Evolutionary conservation across 2,329 filamentous ascomycete species (phyloP).

Genomic region (Cercospora sp.): DNA sequence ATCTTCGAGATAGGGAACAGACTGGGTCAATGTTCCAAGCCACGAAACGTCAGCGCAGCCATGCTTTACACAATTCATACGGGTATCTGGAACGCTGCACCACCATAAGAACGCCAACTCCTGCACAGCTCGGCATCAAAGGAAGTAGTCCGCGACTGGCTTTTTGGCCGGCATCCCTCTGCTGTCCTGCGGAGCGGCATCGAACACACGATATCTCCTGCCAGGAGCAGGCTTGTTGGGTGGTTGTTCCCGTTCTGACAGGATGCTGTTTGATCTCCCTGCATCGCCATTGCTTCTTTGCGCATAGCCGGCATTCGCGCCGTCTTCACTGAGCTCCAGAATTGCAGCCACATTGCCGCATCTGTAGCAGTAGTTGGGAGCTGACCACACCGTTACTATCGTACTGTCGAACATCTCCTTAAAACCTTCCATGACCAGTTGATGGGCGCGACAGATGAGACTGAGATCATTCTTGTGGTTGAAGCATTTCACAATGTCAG

Average conservation of each 20-base stretch:
- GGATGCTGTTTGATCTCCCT: conserved; percentile 48
- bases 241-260: conserved; percentile 47
- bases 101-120: conserved; percentile 5
- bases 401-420: conserved; percentile 98
- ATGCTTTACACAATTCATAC: conserved; percentile 16
- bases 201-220: conserved; percentile 89
- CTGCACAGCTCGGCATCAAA: conserved; percentile 47
- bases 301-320: conserved; percentile 52
- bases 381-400: conserved; percentile 89
- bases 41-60: neutral
- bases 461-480: conserved; percentile 92
- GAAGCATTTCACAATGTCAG: conserved; percentile 93
- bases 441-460: conserved; percentile 89
- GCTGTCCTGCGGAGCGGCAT: conserved; percentile 92
- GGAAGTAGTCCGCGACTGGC: conserved; percentile 94
- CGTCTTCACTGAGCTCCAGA: conserved; percentile 86
- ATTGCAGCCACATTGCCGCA: conserved; percentile 75
- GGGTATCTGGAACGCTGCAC: conserved; percentile 24
- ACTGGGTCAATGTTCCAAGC: neutral
- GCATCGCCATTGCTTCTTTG: conserved; percentile 67
- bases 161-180: conserved; percentile 99
- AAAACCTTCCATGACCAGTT: conserved; percentile 98
- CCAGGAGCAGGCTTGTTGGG: conserved; percentile 67
- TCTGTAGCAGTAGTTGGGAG: conserved; percentile 45
- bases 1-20: neutral